Percentiles rank a stretch among this genome's conserved stretches.
These are phyloP conservation scores for Aspergillus tubingensis DNA, from an alignment of 2,329 filamentous ascomycete genomes.

Conservation along the genomic window DNA sequence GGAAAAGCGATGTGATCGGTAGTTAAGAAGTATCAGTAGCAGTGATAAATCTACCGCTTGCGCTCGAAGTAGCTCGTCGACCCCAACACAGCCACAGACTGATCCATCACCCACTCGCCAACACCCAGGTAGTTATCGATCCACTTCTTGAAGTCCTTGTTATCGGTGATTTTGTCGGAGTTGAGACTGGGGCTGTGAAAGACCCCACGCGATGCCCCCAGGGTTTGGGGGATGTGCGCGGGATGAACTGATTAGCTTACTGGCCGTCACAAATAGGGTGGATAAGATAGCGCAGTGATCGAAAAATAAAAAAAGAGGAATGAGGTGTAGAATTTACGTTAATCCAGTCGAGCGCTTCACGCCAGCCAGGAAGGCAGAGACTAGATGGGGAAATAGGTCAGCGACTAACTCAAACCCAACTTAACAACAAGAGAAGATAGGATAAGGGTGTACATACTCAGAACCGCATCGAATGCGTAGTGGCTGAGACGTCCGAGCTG, in stretches of 20 bases:
- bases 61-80: constrained; percentile 90
- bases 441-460: constrained; percentile 61
- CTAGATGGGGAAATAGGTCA: constrained; percentile 46
- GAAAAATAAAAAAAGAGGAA: constrained; percentile 13
- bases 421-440: not conserved
- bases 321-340: constrained; percentile 69
- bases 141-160: constrained; percentile 81
- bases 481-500: constrained; percentile 92
- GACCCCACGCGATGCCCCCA: constrained; percentile 31
- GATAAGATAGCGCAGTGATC: not conserved
- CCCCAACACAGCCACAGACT: constrained; percentile 88
- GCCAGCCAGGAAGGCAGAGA: constrained; percentile 94
- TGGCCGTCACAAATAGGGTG: not conserved
- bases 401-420: not conserved
- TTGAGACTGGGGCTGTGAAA: constrained; percentile 70
- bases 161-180: constrained; percentile 80
- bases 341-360: constrained; percentile 97
- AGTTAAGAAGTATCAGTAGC: not conserved
- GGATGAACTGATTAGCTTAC: constrained; percentile 32
- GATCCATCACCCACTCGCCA: constrained; percentile 98
- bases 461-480: constrained; percentile 93
- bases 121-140: constrained; percentile 91
- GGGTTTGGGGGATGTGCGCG: constrained; percentile 24
- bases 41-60: constrained; percentile 61
- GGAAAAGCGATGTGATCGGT: not conserved